Percentiles rank a stretch among this genome's conserved stretches.
phyloP scores from a whole-genome alignment of 169 alveolate genomes.

The Plasmodium relictum region DNA sequence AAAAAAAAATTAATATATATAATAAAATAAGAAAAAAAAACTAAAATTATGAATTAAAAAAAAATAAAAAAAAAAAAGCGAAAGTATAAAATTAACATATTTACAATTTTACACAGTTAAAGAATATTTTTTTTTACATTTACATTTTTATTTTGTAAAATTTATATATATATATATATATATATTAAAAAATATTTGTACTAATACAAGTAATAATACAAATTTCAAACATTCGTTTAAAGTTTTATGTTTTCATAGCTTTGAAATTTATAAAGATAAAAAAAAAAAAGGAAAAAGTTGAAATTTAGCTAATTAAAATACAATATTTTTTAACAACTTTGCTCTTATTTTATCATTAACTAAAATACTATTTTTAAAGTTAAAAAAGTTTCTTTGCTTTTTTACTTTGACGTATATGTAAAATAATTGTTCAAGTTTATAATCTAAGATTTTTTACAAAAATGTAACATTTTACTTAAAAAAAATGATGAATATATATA shows the following conservation, averaged over 20 bases:
- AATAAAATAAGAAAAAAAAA: too few relatives aligned
- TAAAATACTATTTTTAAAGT: not conserved
- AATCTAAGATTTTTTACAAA: not conserved
- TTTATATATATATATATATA: not conserved
- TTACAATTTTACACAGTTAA: too few relatives aligned
- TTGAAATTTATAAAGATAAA: not conserved
- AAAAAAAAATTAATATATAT: too few relatives aligned
- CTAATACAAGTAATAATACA: not conserved
- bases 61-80: too few relatives aligned
- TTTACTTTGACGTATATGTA: not conserved
- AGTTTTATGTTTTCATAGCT: too few relatives aligned
- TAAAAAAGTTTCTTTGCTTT: conserved; percentile 11
- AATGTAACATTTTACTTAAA: not conserved
- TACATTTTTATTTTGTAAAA: not conserved
- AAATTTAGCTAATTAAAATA: not conserved
- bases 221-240: not conserved
- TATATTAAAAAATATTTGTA: not conserved
- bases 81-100: too few relatives aligned
- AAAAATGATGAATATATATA: too few relatives aligned
- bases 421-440: not conserved
- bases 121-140: too few relatives aligned
- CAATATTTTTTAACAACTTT: not conserved
- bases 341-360: not conserved
- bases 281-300: conserved; percentile 1
- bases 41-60: too few relatives aligned